Evolutionary conservation across 129 eudicot genomes (phyloP).

Genomic region (Arctium minus): DNA sequence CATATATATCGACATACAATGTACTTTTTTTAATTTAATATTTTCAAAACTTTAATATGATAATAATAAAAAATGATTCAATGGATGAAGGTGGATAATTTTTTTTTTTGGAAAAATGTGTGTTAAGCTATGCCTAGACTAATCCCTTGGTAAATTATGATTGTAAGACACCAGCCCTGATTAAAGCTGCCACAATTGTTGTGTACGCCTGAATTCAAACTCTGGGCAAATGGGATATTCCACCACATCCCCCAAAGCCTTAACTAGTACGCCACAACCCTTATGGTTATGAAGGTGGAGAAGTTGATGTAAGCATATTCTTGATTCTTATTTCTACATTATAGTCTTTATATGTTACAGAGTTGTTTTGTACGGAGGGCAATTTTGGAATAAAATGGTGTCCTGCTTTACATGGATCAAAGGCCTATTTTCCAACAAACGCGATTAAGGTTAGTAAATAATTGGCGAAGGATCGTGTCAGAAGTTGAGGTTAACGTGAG

Average conservation of each 20-base stretch:
- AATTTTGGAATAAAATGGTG: conserved; percentile 27
- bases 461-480: no score
- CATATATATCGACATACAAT: background rate
- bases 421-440: conserved; percentile 22
- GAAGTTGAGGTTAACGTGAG: no score
- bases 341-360: conserved; percentile 34
- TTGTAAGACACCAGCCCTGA: no score
- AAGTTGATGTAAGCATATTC: conserved; percentile 3
- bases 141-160: no score
- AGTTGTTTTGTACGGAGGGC: conserved; percentile 33
- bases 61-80: background rate
- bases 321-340: conserved; percentile 23
- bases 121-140: no score
- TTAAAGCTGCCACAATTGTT: no score
- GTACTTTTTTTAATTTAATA: no score
- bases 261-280: no score
- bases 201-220: no score
- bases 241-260: no score
- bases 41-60: background rate
- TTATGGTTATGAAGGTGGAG: background rate
- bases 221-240: no score
- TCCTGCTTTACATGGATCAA: conserved; percentile 6
- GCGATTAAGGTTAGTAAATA: background rate
- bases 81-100: background rate
- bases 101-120: no score